phyloP scores from a whole-genome alignment of 352 stramenopile species.

The Pythium myriotylum region DNA sequence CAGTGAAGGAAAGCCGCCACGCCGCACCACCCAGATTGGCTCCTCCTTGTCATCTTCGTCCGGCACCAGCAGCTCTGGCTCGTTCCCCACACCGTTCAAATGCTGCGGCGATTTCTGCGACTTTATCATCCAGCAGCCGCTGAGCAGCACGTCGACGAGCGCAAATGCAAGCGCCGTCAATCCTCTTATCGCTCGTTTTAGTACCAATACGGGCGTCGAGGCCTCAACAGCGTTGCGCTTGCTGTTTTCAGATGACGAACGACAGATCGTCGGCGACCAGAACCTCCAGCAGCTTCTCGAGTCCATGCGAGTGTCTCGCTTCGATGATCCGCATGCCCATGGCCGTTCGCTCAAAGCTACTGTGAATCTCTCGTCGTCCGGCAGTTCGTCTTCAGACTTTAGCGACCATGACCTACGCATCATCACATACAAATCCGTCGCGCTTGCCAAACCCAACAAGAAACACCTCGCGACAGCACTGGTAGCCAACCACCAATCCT shows the following conservation, averaged over 20 bases:
- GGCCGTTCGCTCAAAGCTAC: slow-evolving; percentile 2
- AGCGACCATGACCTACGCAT: slow-evolving; percentile 40
- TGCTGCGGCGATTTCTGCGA: slow-evolving; percentile 79
- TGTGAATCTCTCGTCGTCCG: not conserved
- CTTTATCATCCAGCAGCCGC: slow-evolving; percentile 43
- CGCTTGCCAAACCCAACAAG: slow-evolving; percentile 62
- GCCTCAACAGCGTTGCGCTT: slow-evolving; percentile 42
- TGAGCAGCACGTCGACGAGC: not conserved
- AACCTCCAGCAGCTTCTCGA: slow-evolving; percentile 41
- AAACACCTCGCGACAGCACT: slow-evolving; percentile 38
- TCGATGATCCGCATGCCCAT: slow-evolving; percentile 20
- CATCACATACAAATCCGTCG: slow-evolving; percentile 83
- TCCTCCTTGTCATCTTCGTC: slow-evolving; percentile 9
- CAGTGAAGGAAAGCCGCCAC: slow-evolving; percentile 5
- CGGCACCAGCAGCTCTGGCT: slow-evolving; percentile 18
- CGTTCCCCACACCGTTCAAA: slow-evolving; percentile 74
- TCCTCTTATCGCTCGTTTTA: slow-evolving; percentile 12
- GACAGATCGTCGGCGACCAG: slow-evolving; percentile 38
- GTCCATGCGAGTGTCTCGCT: slow-evolving; percentile 37
- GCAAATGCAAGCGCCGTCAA: slow-evolving; percentile 4
- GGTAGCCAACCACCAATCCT: slow-evolving; percentile 1
- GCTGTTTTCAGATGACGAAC: slow-evolving; percentile 57
- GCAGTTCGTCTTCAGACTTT: not conserved
- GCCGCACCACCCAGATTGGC: slow-evolving; percentile 6
- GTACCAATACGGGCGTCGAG: slow-evolving; percentile 21